Conservation (phyloP, 805 yeast species). For the Kuraishia capsulata region DNA sequence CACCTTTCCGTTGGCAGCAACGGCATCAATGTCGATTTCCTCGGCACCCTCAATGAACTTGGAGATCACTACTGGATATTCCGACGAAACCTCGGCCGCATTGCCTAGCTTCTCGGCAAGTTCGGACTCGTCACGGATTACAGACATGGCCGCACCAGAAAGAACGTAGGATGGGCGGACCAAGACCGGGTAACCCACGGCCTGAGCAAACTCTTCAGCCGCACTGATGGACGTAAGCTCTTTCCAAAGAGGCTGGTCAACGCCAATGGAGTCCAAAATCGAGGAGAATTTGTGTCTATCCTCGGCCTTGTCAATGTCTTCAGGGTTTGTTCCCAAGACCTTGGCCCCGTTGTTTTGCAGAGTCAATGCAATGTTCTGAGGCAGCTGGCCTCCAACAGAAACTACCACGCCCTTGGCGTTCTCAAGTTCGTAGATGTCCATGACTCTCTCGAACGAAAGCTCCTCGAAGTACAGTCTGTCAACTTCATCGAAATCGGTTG, state of each 20-base stretch:
- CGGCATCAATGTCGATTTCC: constrained; percentile 96
- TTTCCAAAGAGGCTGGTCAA: constrained; percentile 98
- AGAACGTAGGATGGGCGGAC: constrained; percentile 97
- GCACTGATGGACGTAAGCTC: constrained; percentile 81
- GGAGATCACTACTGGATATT: constrained; percentile 95
- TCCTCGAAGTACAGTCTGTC: constrained; percentile 96
- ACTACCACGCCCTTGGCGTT: constrained; percentile 85
- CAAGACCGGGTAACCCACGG: constrained; percentile 89
- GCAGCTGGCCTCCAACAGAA: constrained; percentile 96
- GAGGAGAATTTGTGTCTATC: constrained; percentile 97
- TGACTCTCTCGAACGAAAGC: constrained; percentile 87
- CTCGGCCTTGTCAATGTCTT: constrained; percentile 94
- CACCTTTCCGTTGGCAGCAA: constrained; percentile 81
- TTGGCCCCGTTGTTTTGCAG: constrained; percentile 78
- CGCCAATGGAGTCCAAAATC: constrained; percentile 83
- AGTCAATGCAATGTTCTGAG: constrained; percentile 89
- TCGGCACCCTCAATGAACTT: constrained; percentile 94
- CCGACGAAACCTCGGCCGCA: constrained; percentile 90
- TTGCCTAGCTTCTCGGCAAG: constrained; percentile 72
- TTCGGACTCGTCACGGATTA: constrained; percentile 70
- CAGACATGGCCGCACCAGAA: constrained; percentile 99
- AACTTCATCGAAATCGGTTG: constrained; percentile 97
- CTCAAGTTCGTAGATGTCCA: constrained; percentile 95
- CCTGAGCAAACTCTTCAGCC: constrained; percentile 77
- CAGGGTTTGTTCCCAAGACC: constrained; percentile 89